A percentile compares a stretch with the other conserved stretches of the same genome.
Evolutionary conservation across 495 filamentous ascomycete species (phyloP).

Genomic region (Neurospora sp.): DNA sequence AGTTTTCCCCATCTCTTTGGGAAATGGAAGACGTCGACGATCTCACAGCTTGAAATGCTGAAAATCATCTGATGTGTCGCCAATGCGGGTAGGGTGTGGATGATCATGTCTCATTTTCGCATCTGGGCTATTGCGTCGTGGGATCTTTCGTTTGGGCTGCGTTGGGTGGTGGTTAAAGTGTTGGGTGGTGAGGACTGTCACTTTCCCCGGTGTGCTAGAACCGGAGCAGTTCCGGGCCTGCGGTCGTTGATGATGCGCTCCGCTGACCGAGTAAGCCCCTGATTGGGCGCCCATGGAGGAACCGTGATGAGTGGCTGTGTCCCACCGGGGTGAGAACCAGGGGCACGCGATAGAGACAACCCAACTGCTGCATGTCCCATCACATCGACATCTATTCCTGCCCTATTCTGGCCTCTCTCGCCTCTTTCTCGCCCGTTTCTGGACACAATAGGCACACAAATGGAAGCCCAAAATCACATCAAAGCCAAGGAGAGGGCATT

Average conservation of each 20-base stretch:
- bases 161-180: not conserved
- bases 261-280: not conserved
- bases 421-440: not conserved
- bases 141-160: not conserved
- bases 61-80: not conserved
- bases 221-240: not conserved
- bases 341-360: not conserved
- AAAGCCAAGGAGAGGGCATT: not conserved
- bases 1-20: not conserved
- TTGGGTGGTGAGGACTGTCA: not conserved
- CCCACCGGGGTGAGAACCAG: not conserved
- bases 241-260: not conserved
- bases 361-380: not conserved
- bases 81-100: not conserved
- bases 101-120: not conserved
- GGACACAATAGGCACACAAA: not conserved
- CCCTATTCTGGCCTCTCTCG: not conserved
- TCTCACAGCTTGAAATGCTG: not conserved
- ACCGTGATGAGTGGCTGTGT: not conserved
- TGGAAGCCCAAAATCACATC: not conserved
- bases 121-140: not conserved
- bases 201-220: not conserved
- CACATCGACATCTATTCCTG: not conserved
- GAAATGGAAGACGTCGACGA: not conserved
- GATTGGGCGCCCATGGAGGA: not conserved